A percentile compares a stretch with the other conserved stretches of the same genome.
Evolutionary conservation across 1,139 yeast species (phyloP).

Genomic region (Pichia sp.): DNA sequence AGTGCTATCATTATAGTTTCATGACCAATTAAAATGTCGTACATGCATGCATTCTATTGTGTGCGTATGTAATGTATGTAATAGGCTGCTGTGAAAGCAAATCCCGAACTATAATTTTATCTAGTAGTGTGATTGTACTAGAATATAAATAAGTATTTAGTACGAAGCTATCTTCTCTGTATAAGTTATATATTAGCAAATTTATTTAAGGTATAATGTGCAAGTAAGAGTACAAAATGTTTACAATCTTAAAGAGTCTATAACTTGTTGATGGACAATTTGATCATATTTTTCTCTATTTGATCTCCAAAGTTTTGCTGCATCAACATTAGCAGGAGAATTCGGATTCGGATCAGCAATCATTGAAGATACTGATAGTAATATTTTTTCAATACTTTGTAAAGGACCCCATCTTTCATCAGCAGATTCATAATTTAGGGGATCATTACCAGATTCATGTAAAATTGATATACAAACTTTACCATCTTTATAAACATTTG

Average conservation of each 20-base stretch:
- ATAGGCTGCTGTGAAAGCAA: too few species aligned
- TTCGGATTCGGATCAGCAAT: constrained; percentile 95
- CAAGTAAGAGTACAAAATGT: too few species aligned
- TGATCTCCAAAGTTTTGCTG: constrained; percentile 92
- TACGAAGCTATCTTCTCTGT: too few species aligned
- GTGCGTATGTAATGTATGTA: too few species aligned
- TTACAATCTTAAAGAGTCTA: constrained; percentile 29
- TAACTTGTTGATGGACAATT: constrained; percentile 60
- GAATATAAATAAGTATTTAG: too few species aligned
- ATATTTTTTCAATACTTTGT: constrained; percentile 91
- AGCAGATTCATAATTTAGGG: constrained; percentile 89
- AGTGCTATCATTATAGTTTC: too few species aligned
- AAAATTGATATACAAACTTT: constrained; percentile 92
- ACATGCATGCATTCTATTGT: too few species aligned
- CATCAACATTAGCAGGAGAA: constrained; percentile 95
- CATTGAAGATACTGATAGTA: constrained; percentile 91
- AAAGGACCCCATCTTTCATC: constrained; percentile 98
- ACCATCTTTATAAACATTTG: constrained; percentile 90
- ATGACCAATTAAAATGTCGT: too few species aligned
- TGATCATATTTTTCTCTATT: constrained; percentile 59
- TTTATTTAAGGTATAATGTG: too few species aligned
- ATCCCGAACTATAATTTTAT: too few species aligned
- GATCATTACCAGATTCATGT: constrained; percentile 97
- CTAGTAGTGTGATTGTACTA: too few species aligned
- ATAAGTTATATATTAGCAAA: too few species aligned